These are phyloP conservation scores for Beauveria sp. DNA, from an alignment of 2,329 filamentous ascomycete species.

Conservation along the genomic window DNA sequence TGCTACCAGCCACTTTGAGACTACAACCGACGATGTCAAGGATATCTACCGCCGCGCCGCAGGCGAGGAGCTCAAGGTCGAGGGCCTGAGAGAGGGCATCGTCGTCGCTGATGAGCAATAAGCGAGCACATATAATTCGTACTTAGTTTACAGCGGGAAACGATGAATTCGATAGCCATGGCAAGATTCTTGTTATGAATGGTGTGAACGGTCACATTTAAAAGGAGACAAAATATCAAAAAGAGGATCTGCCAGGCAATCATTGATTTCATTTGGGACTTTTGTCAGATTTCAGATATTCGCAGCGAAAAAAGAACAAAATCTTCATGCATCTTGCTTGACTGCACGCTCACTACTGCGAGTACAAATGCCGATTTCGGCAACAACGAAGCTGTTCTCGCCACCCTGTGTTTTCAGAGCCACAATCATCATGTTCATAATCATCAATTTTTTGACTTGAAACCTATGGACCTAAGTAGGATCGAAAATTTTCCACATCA, in stretches of 20 bases:
- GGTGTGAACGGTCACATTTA: background rate
- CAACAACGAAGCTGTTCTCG: background rate
- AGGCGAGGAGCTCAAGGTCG: constrained; percentile 79
- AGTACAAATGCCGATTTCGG: background rate
- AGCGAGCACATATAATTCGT: constrained; percentile 9
- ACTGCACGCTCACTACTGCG: too few relatives aligned
- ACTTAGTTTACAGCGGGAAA: background rate
- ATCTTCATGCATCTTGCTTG: background rate
- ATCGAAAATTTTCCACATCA: background rate
- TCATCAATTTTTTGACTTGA: constrained; percentile 2
- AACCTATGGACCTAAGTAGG: background rate
- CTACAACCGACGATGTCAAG: constrained; percentile 79
- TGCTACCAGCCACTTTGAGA: constrained; percentile 96
- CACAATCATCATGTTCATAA: constrained; percentile 6
- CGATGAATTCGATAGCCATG: constrained; percentile 4
- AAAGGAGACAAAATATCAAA: background rate
- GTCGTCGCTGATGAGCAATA: constrained; percentile 62
- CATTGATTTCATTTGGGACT: constrained; percentile 1
- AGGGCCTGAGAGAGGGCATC: constrained; percentile 75
- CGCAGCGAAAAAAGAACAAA: background rate
- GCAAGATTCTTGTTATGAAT: background rate
- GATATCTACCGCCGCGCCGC: constrained; percentile 83
- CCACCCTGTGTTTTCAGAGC: background rate
- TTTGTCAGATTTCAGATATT: constrained; percentile 7
- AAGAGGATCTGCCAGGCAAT: background rate